Base-by-base conservation (phyloP, 2,329 filamentous ascomycete genomes). In the Aspergillus caelatus region DNA sequence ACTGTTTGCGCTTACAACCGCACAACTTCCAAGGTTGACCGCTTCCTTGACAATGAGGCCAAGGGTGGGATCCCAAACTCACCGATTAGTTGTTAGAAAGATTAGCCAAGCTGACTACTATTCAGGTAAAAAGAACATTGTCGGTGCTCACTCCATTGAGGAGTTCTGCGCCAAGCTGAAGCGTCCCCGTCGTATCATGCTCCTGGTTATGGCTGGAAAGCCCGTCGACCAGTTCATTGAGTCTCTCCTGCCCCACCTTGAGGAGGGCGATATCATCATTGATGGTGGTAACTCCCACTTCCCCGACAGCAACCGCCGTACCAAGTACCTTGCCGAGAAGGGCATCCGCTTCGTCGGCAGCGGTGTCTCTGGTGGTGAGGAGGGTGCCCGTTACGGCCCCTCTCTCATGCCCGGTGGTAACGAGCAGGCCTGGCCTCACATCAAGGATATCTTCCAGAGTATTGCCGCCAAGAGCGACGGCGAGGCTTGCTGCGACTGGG, bases 261-360 rank as follows among this genome's bases (percentile, higher is more conserved):
- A 93, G 80, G 79, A 87, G 76, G 94, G 93, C 72, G 95, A 99
- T 81, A 97, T 99, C 88, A 96, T 99, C 86, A 98, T 99, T 77
- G 95, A 99, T 78, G 95, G 95, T 80, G 95, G 93, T 76, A 98
- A 99, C 91, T 98, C 94, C 71, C 95, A 98, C 86, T 99, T 91
- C 89, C 95, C 95, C 78, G 95, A 98, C 85, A 94, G 92, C 84
- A 98, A 97, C 89, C 93, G 95, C 83, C 92, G 95, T 78, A 94
- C 93, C 81, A 85, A 91, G 83, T 97, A 97, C 86, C 89, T 98
- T 67, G 82, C 84, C 57, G 74, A 79, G 76, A 98, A 98, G 90
- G 91, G 92, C 75, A 92, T 99, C 82, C 90, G 91, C 77, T 99
- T 97, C 80, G 94, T 99, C 80, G 95, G 95, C 78, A 91, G 91